Evolutionary conservation across 176 grass and related monocot genomes (phyloP).

Genomic region (Pontederia paniculata): DNA sequence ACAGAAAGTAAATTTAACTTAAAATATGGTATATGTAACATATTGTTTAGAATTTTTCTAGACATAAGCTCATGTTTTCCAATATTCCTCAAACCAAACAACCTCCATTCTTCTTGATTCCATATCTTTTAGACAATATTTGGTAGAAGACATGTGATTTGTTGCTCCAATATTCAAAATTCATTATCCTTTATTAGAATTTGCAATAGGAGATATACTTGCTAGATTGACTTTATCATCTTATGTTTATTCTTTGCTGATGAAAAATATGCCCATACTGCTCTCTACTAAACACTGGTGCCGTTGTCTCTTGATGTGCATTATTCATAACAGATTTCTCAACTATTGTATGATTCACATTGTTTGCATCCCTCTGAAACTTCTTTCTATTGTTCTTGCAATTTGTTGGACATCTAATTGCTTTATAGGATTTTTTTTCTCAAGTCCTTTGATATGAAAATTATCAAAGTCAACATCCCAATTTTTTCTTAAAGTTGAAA

Average conservation of each 20-base stretch:
- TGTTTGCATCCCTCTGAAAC: too few species aligned
- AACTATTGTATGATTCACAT: too few species aligned
- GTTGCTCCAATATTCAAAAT: neutral
- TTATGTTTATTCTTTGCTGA: neutral
- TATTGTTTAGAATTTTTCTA: neutral
- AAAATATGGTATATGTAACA: neutral
- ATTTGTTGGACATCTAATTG: too few species aligned
- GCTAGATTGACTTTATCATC: neutral
- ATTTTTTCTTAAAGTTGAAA: too few species aligned
- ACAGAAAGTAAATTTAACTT: neutral
- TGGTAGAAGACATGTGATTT: neutral
- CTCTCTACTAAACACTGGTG: neutral
- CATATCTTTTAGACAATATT: neutral
- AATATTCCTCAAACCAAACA: too few species aligned
- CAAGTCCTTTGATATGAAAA: too few species aligned
- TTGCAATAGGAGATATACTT: neutral
- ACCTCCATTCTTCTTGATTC: too few species aligned
- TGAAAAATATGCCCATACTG: neutral
- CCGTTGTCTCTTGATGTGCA: too few species aligned
- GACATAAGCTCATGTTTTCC: neutral
- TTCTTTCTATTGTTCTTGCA: too few species aligned
- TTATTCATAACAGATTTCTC: too few species aligned
- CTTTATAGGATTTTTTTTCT: too few species aligned
- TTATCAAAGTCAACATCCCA: too few species aligned
- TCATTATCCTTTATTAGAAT: neutral